Percentiles rank a stretch among this genome's conserved stretches.
Conservation (phyloP, 306 rosid species). For the Mucuna pruriens region DNA sequence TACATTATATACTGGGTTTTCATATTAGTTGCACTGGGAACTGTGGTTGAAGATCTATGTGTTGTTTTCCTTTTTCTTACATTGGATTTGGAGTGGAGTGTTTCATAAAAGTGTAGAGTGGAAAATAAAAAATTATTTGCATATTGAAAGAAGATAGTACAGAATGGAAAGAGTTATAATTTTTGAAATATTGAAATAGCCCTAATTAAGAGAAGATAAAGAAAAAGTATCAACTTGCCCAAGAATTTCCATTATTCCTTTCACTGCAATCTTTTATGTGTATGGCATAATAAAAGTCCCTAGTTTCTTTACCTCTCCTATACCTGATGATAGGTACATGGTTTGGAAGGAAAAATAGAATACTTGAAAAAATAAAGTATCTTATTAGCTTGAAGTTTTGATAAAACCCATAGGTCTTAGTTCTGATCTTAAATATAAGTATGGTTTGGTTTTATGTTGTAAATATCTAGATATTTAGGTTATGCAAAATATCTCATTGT, state of each 20-base stretch:
- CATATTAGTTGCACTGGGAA: slow-evolving; percentile 25
- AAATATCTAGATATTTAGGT: no score
- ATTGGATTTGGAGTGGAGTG: not conserved
- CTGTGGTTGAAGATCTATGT: not conserved
- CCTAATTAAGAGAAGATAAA: not conserved
- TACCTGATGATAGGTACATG: not conserved
- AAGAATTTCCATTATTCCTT: not conserved
- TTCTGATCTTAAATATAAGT: not conserved
- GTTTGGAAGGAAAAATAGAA: slow-evolving; percentile 7
- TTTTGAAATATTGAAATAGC: slow-evolving; percentile 22
- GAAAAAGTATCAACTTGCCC: not conserved
- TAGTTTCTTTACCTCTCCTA: not conserved
- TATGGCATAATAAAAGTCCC: not conserved
- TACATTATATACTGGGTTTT: not conserved
- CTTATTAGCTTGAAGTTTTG: not conserved
- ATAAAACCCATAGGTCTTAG: not conserved
- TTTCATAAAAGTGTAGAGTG: slow-evolving; percentile 3
- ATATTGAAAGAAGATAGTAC: not conserved
- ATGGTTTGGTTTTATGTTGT: no score
- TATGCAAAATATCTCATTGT: no score
- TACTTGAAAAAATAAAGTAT: not conserved
- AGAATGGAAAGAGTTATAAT: not conserved
- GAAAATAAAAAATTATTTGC: not conserved
- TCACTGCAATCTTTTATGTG: not conserved
- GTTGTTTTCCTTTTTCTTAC: slow-evolving; percentile 10